Evolutionary conservation across 176 grass and related monocot species (phyloP).

Genomic region (Poa pratensis): DNA sequence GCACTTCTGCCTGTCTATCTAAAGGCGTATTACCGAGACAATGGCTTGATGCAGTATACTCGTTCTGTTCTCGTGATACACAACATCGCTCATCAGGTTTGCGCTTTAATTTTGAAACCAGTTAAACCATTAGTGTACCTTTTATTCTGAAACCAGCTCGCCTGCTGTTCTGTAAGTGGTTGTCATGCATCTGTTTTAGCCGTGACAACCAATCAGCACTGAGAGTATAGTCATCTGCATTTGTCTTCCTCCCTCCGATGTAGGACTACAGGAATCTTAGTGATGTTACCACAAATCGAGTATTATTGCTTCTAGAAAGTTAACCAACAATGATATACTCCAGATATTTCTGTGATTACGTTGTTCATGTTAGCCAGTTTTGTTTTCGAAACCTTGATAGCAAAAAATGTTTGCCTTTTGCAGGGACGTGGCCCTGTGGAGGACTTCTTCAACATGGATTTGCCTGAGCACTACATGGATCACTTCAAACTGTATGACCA

Average conservation of each 20-base stretch:
- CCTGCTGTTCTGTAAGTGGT: neutral
- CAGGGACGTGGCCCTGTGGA: slow-evolving; percentile 88
- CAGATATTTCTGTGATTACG: neutral
- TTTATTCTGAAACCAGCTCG: slow-evolving; percentile 7
- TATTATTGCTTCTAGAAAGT: neutral
- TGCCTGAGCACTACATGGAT: slow-evolving; percentile 82
- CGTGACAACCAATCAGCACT: neutral
- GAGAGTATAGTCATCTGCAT: neutral
- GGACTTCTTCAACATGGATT: slow-evolving; percentile 57
- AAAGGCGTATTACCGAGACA: slow-evolving; percentile 92
- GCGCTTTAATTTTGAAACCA: neutral
- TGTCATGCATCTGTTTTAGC: neutral
- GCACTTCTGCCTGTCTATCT: slow-evolving; percentile 90
- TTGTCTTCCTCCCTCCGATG: neutral
- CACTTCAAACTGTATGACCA: slow-evolving; percentile 75
- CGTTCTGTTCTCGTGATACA: slow-evolving; percentile 96
- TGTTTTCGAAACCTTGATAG: neutral
- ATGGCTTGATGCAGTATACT: slow-evolving; percentile 83
- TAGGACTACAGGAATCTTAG: neutral
- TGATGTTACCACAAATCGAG: neutral
- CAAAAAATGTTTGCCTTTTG: slow-evolving; percentile 9
- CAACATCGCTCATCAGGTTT: slow-evolving; percentile 95
- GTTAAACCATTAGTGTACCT: neutral
- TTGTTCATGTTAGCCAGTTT: slow-evolving; percentile 10
- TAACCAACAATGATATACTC: neutral